Evolutionary conservation across 768 basidiomycete genomes (phyloP), one percentile per base, ranked within the genome.

Genomic region (Goffeauzyma gilvescens): DNA sequence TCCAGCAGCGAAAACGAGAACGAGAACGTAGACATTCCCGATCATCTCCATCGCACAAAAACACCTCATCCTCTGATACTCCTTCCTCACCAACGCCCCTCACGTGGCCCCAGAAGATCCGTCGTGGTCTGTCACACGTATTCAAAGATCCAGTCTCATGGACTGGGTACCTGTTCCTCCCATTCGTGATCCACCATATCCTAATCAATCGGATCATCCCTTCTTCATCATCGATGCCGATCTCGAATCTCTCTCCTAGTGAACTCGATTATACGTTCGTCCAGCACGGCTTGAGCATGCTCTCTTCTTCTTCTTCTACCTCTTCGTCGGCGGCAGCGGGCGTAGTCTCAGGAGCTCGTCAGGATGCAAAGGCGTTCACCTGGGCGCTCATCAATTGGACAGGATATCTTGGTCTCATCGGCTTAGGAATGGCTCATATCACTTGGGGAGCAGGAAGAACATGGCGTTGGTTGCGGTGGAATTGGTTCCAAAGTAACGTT

Each of bases 191-290:
- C 1, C 63, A 79, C 20, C 84, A 87, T 59, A 71, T 75, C 62
- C 53, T 75, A 39, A 73, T 72, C 0, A 81, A 86, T 57, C 75
- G 83, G 6, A 40, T 72, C 22, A 56, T 67, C 43, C 82, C 76
- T 14, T 66, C 67, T 20, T 59, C 59, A 40, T 63, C 68, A 2
- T 42, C 42, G 6, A 55, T 67, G 2, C 75, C 75, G 17, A 75
- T 82, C 41, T 63, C 64, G 35, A 60, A 68, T 2, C 67, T 85
- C 18, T 73, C 77, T 13, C 82, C 83, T 0, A 68, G 76, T 0
- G 81, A 86, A 53, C 70, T 87, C 27, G 77, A 82, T 61, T 86
- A 72, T 57, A 79, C 84, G 49, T 85, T 77, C 58, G 80, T 86
- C 44, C 84, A 85, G 57, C 69, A 72, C 5, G 79, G 73, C 2